Percentiles rank a stretch among this genome's conserved stretches.
Conservation (phyloP, 2,329 filamentous ascomycete genomes). For the Ceratocystis albifundus region DNA sequence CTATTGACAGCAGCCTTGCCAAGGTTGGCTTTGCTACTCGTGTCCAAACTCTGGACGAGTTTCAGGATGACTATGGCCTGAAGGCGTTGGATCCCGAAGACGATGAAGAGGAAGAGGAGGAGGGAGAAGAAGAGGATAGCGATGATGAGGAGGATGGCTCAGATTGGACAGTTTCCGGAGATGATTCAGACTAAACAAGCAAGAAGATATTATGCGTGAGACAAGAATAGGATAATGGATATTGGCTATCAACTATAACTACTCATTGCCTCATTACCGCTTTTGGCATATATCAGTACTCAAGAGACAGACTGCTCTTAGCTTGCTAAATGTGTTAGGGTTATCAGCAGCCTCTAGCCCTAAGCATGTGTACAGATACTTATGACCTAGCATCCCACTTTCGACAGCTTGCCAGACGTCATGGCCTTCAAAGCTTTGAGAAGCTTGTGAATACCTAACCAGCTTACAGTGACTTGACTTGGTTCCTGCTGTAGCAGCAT, state of each 20-base stretch:
- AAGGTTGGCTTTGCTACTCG: conserved; percentile 67
- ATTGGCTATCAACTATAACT: neutral
- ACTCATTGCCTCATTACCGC: conserved; percentile 11
- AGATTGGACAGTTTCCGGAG: conserved; percentile 16
- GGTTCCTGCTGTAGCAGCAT: neutral
- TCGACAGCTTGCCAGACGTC: conserved; percentile 17
- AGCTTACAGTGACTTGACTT: neutral
- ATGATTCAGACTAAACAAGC: conserved; percentile 12
- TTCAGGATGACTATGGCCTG: conserved; percentile 83
- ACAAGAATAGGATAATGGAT: conserved; percentile 2
- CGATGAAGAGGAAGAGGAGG: conserved; percentile 51
- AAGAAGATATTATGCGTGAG: neutral
- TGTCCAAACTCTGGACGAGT: conserved; percentile 61
- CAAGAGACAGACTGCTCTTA: too few species aligned
- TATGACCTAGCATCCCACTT: conserved; percentile 17
- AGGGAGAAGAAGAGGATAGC: conserved; percentile 42
- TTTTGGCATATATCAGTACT: too few species aligned
- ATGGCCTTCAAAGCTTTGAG: conserved; percentile 7
- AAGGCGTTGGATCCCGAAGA: conserved; percentile 50
- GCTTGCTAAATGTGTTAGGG: too few species aligned
- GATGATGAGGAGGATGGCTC: conserved; percentile 35
- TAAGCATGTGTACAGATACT: neutral
- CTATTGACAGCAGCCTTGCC: conserved; percentile 62
- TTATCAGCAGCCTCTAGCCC: neutral
- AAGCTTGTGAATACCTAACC: neutral